Percentiles rank a stretch among this genome's conserved stretches.
These are phyloP conservation scores for Puccinia hordei DNA, from an alignment of 1,284 basidiomycete genomes.

Conservation along the genomic window DNA sequence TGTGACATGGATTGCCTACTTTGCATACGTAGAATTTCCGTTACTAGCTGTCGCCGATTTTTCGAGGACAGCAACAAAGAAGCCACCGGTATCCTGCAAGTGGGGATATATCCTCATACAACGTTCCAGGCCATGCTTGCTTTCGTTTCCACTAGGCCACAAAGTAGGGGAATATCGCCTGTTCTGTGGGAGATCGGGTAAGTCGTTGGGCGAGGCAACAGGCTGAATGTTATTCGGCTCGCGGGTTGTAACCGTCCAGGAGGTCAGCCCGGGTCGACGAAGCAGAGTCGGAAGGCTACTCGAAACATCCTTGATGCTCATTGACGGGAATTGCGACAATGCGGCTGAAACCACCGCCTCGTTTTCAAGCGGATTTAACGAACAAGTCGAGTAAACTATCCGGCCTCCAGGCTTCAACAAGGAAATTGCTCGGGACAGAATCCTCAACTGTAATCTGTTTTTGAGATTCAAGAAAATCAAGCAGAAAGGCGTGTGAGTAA, in stretches of 20 bases:
- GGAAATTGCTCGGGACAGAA: conserved; percentile 86
- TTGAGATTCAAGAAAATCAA: not conserved
- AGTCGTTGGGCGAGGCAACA: conserved; percentile 4
- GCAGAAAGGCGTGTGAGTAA: conserved; percentile 21
- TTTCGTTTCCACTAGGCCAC: conserved; percentile 75
- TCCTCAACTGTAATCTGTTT: conserved; percentile 80
- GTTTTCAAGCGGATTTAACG: conserved; percentile 94
- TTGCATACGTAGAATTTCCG: conserved; percentile 19
- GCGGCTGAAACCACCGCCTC: conserved; percentile 92
- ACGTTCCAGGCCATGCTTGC: conserved; percentile 67
- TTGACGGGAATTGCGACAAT: conserved; percentile 71
- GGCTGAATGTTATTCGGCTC: conserved; percentile 3
- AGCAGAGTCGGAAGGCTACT: conserved; percentile 71
- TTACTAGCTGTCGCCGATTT: conserved; percentile 57
- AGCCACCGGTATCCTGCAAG: conserved; percentile 93
- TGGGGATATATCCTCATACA: conserved; percentile 90
- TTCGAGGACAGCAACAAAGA: conserved; percentile 90
- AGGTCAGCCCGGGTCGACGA: conserved; percentile 72
- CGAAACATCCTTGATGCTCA: conserved; percentile 79
- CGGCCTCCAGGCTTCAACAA: conserved; percentile 82
- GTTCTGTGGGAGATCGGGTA: conserved; percentile 63
- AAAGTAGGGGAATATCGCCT: conserved; percentile 70
- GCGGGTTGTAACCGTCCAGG: conserved; percentile 68
- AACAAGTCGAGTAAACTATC: conserved; percentile 97
- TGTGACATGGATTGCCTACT: not conserved